Evolutionary conservation across 1,284 basidiomycete species (phyloP), one percentile per base, ranked within the genome.

Genomic region (Ganoderma resinaceum): DNA sequence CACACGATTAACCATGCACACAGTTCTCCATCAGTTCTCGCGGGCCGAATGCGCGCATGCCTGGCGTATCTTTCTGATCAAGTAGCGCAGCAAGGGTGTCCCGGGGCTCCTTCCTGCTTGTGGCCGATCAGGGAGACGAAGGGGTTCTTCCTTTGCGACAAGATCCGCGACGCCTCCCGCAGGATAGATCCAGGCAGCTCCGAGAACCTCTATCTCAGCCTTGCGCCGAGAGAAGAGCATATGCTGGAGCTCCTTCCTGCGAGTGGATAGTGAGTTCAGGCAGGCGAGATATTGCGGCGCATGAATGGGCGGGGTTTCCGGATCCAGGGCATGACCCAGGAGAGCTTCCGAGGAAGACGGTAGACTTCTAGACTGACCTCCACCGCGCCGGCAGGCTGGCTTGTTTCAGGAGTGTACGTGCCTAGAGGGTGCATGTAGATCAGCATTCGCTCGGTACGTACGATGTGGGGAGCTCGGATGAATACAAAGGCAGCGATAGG

Each of bases 181-280:
- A 40, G 62, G 42, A 35, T 66, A 29, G 43, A 59, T 33, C 57
- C 63, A 61, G 29, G 63, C 61, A 46, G 74, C 77, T 18, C 83
- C 79, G 62, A 97, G 78, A 55, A 95, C 85, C 78, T 97, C 93
- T 67, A 95, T 96, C 80, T 97, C 96, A 1, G 95, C 95, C 79
- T 98, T 98, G 62, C 90, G 87, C 46, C 92, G 87, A 6, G 83
- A 85, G 77, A 93, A 89, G 37, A 97, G 80, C 87, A 97, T 95
- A 72, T 87, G 83, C 76, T 85, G 85, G 4, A 97, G 87, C 75
- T 96, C 95, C 67, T 87, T 89, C 77, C 95, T 95, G 72, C 18
- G 8, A 35, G 35, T 35, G 55, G n/a, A 52, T 52, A 23, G 55
- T 37, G 4, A 60, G 58, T 29, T n/a, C 8, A 38, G 11, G 58